Base-by-base conservation (phyloP, 1,284 basidiomycete genomes). In the Microbotryum silenes-acaulis region DNA sequence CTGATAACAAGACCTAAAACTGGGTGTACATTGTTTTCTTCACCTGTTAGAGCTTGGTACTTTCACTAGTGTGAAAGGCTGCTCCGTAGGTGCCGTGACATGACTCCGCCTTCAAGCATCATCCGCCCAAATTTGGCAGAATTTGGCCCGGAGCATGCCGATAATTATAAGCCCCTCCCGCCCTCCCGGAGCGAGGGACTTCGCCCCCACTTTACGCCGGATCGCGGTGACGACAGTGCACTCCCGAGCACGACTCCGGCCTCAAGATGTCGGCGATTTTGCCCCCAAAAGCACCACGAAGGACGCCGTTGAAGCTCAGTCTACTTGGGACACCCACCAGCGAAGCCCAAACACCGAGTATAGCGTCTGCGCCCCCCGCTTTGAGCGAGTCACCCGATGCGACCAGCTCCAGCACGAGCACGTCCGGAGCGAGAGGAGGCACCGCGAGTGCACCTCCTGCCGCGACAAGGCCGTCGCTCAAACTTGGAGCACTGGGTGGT, bases 271-370 rank as follows among this genome's bases (percentile, higher is more conserved):
- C 59, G 33, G 65, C 67, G 4, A 64, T 68, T 20, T 14, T 68
- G 3, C 66, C 66, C 10, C 64, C 66, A 6, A 68, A 68, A 48
- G 59, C 58, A 47, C 64, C 66, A 31, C 52, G 64, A 4, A 31
- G 64, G 23, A 47, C 60, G 0, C 51, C 62, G 10, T 46, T 67
- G 21, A 68, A 68, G 33, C 63, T 68, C 0, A 61, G 62, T 18
- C 64, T 68, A 1, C 61, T 61, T 0, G 61, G 61, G 9, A 31
- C 51, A 18, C 18, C 45, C 6, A 27, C 21, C 37, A 37, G 23
- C 14, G 44, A 37, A 10, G 51, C 20, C 6, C 54, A 45, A 31
- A 49, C 52, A 20, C 48, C 58, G 10, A 46, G 54, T 6, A 54
- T 54, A 47, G 48, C 50, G 25, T 25, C 29, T 25, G 46, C 57